These are phyloP conservation scores for Penicillium cataractarum DNA, from an alignment of 495 filamentous ascomycete genomes.

Conservation along the genomic window DNA sequence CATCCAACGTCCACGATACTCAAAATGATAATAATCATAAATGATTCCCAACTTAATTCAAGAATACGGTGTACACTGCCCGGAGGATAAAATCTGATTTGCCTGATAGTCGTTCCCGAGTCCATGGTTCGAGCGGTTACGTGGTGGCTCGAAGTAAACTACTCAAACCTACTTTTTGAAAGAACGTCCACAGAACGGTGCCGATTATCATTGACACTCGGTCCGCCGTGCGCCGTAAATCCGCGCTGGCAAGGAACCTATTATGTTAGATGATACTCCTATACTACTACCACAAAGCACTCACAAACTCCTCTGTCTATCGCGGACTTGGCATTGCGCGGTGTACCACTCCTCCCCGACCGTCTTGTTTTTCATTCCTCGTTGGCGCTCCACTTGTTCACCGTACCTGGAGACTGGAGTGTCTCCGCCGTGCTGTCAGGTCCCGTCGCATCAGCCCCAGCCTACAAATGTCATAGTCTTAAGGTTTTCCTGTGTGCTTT, in stretches of 20 bases:
- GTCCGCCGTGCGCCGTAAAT: constrained; percentile 4
- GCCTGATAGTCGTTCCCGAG: constrained; percentile 5
- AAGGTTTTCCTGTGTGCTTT: not conserved
- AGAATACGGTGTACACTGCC: not conserved
- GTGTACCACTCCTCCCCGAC: constrained; percentile 1
- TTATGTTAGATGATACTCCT: not conserved
- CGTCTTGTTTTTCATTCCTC: not conserved
- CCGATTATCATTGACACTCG: not conserved
- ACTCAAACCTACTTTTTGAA: not conserved
- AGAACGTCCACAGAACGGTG: not conserved
- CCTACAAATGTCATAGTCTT: not conserved
- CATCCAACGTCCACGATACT: not conserved
- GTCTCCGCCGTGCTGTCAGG: constrained; percentile 15
- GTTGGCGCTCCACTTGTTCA: constrained; percentile 11
- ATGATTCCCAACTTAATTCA: not conserved
- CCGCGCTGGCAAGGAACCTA: not conserved
- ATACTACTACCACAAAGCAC: no score
- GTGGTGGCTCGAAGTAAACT: not conserved
- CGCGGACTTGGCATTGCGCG: constrained; percentile 4
- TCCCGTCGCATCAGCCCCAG: constrained; percentile 9
- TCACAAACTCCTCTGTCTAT: not conserved
- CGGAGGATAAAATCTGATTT: constrained; percentile 1
- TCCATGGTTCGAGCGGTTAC: constrained; percentile 13
- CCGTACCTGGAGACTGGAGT: constrained; percentile 13
- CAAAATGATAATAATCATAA: not conserved